A percentile compares a stretch with the other conserved stretches of the same genome.
phyloP scores from a whole-genome alignment of 2,329 filamentous ascomycete genomes.

The Pestalotiopsis sp. region DNA sequence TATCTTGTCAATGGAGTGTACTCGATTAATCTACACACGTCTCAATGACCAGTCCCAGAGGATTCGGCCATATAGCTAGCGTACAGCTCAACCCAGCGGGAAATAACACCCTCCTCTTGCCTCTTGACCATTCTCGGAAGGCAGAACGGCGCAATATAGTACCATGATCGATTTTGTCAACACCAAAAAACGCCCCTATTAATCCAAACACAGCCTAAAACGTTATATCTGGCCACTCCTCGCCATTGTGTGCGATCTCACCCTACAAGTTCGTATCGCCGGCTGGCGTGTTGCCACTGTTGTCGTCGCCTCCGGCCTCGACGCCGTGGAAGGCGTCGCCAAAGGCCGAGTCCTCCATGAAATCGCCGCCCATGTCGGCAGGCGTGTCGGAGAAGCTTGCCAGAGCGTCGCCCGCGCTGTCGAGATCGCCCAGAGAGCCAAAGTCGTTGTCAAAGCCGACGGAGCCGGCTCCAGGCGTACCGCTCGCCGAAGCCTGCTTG shows the following conservation, averaged over 20 bases:
- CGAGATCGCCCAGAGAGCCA: slow-evolving; percentile 64
- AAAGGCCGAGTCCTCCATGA: slow-evolving; percentile 77
- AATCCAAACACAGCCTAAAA: not conserved
- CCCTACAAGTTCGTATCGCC: slow-evolving; percentile 28
- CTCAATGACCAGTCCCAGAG: not conserved
- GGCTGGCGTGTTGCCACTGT: slow-evolving; percentile 30
- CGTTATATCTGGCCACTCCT: not conserved
- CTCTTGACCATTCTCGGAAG: not conserved
- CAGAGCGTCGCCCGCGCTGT: slow-evolving; percentile 73
- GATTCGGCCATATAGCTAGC: not conserved
- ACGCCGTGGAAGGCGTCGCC: slow-evolving; percentile 79
- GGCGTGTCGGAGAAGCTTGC: slow-evolving; percentile 64
- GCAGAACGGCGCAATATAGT: not conserved
- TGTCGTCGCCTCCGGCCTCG: slow-evolving; percentile 29
- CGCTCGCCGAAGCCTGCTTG: slow-evolving; percentile 44
- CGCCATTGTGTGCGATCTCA: not conserved
- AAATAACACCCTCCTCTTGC: not conserved
- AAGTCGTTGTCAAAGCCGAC: slow-evolving; percentile 59
- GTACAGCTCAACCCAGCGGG: not conserved
- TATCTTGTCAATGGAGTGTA: not conserved
- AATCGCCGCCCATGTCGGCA: slow-evolving; percentile 55
- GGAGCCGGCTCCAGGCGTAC: slow-evolving; percentile 43
- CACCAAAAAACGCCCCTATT: not conserved
- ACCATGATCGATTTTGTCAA: not conserved
- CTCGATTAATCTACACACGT: not conserved